Percentiles rank a stretch among this genome's conserved stretches.
phyloP scores from a whole-genome alignment of 2,329 filamentous ascomycete species.

The Dactylellina parvicollis region DNA sequence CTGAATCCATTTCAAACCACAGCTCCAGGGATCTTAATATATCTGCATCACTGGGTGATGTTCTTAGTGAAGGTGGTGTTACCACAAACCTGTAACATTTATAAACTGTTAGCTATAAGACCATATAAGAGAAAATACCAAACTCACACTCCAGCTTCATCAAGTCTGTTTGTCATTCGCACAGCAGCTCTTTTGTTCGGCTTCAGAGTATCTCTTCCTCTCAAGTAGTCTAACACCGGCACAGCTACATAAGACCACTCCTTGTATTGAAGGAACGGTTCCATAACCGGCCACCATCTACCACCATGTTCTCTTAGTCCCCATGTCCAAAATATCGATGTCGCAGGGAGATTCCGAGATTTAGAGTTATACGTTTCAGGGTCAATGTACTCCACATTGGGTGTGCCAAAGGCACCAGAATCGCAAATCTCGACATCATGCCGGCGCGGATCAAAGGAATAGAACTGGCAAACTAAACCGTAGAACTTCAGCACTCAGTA shows the following conservation, averaged over 20 bases:
- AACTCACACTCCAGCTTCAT: conserved; percentile 26
- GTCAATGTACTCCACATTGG: conserved; percentile 10
- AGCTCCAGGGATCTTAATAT: conserved; percentile 22
- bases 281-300: conserved; percentile 11
- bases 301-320: neutral
- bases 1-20: conserved; percentile 35
- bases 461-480: conserved; percentile 38
- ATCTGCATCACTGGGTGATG: neutral
- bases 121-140: neutral
- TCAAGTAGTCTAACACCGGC: conserved; percentile 18
- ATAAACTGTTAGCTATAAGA: neutral
- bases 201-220: neutral
- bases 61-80: conserved; percentile 17
- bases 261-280: conserved; percentile 21
- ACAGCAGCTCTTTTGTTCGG: conserved; percentile 13
- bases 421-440: conserved; percentile 26
- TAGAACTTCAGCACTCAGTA: neutral
- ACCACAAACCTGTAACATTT: conserved; percentile 17
- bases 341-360: conserved; percentile 5
- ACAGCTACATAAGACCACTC: conserved; percentile 6
- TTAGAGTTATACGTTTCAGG: neutral
- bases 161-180: conserved; percentile 11
- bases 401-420: neutral
- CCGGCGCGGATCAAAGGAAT: conserved; percentile 11
- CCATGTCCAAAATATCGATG: conserved; percentile 45